Evolutionary conservation across 768 basidiomycete species (phyloP).

Genomic region (Tremella yokohamensis): DNA sequence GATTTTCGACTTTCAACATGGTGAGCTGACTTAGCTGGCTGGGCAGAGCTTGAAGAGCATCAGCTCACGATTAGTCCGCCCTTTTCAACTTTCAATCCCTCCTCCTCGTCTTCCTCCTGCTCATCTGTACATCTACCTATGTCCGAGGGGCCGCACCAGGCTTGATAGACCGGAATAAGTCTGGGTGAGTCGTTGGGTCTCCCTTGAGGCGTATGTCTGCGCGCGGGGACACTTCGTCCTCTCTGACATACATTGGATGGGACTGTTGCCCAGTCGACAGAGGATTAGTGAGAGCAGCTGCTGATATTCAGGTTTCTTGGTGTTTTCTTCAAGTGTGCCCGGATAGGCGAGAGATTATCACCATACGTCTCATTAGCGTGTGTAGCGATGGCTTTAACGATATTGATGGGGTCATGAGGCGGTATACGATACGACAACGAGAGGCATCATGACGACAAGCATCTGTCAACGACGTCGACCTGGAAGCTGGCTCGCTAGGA

Average conservation of each 20-base stretch:
- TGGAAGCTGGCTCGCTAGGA: too few relatives aligned
- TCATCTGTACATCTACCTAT: constrained; percentile 97
- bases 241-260: background rate
- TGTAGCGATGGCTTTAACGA: constrained; percentile 80
- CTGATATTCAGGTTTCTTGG: constrained; percentile 68
- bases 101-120: constrained; percentile 82
- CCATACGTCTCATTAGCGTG: constrained; percentile 94
- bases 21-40: too few relatives aligned
- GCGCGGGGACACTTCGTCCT: background rate
- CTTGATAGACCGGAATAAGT: constrained; percentile 86
- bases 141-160: constrained; percentile 83
- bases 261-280: too few relatives aligned
- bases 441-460: too few relatives aligned
- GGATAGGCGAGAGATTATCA: constrained; percentile 93
- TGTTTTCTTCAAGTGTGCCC: constrained; percentile 88
- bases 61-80: constrained; percentile 62
- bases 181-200: constrained; percentile 67
- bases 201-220: background rate
- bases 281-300: background rate
- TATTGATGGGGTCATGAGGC: constrained; percentile 48
- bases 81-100: constrained; percentile 98
- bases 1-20: too few relatives aligned
- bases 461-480: too few relatives aligned
- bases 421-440: background rate
- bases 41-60: too few relatives aligned